Base-by-base conservation (phyloP, 164 flowering plant genomes). In the Tinospora cordifolia region DNA sequence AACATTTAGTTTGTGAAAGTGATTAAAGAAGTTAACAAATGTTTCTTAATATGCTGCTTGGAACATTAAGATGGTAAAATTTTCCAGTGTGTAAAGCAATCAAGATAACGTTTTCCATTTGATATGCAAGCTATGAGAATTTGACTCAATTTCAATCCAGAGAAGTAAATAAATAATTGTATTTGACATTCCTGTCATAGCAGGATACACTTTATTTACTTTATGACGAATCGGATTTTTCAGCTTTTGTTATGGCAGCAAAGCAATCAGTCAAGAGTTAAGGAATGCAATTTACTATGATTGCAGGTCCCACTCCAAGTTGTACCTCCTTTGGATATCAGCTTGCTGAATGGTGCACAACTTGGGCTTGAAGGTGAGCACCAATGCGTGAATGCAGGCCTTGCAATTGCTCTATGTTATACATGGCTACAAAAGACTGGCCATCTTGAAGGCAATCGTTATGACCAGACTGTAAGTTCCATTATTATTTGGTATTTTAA, bases 301-400 rank as follows among this genome's bases (percentile, higher is more conserved):
- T 78, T 54, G 49, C 81, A 95, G 98, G 92, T 92, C 66, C 77
- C 77, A 70, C 90, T 95, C 79, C 79, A 86, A 83, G 89, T 90
- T 57, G 90, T 80, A 36, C 77, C 75, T 9, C 91, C 96, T 26
- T 70, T 95, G 78, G 92, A 91, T 81, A 74, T 79, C 49, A 79
- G 80, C 69, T 75, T 87, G 75, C 78, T 95, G 63, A 86, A 86
- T 78, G 94, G 93, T 71, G 69, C 70, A 65, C 81, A 81, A 66
- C 96, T 92, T 75, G 94, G 92, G 71, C 98, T 92, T 77, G 81
- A 79, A 70, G 99, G 99, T 63, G 98, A 89, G 77, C 99, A 91
- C 67, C 99, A 92, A 73, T 85, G 78, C 72, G 30, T 83, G 38
- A 95, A 95, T 82, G 98, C 97, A 70, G 94, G 96, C 75, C 95